Base-by-base conservation (phyloP, 2,329 filamentous ascomycete species). In the Rhinocladiella mackenziei region DNA sequence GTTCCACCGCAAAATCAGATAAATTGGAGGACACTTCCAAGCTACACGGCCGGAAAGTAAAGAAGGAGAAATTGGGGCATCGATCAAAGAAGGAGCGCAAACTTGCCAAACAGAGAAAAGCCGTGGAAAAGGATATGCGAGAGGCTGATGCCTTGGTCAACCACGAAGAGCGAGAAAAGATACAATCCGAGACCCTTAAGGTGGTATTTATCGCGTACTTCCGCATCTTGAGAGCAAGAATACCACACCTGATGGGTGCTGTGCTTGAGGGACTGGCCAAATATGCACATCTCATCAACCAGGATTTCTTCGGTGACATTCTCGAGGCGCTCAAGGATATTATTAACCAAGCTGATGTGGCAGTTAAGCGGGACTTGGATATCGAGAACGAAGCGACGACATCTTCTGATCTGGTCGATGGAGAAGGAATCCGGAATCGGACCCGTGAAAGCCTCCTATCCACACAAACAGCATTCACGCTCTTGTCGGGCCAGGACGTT, bases 291-390 rank as follows among this genome's bases (percentile, higher is more conserved):
- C 76, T 98, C 48, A 98, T 98, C 74, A 98, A 98, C 69, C 89
- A 98, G 62, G 88, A 98, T 62, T 97, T 98, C 72, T 98, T 98
- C 59, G 92, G 91, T 19, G 92, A 98, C 62, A 75, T 98, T 20
- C 78, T 98, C 8, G 92, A 97, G 67, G 91, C 89, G 0, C 74
- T 98, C 28, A 94, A 94, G 65, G 92, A 98, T 53, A 77, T 98
- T 32, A 91, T 97, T 58, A 78, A 80, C 3, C 80, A 89, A 55
- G 84, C 85, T 39, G 77, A 84, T 32, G 57, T 60, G 14, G 47
- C 42, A 1, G 57, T 62, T 10, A 60, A 66, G 13, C 65, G 72
- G 45, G 60, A 68, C n/a, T 62, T 58, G 11, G 72, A 75, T 0
- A 71, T 75, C 11, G 73, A 72, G 3, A 64, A 68, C 28, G 62